Percentiles rank a stretch among this genome's conserved stretches.
Evolutionary conservation across 257 asterid genomes (phyloP).

Genomic region (Ophiorrhiza pumila): DNA sequence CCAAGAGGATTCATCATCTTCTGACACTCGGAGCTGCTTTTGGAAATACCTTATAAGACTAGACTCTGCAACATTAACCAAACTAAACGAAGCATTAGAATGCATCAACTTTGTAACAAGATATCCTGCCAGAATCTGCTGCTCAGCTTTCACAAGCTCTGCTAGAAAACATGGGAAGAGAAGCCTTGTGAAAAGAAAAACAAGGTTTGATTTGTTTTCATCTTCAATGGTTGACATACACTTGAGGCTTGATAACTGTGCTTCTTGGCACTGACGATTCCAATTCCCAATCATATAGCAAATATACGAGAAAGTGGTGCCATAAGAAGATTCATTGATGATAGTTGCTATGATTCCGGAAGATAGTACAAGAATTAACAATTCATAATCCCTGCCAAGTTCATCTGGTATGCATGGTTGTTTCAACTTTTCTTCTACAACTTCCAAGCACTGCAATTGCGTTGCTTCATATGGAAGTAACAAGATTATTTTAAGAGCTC

Average conservation of each 20-base stretch:
- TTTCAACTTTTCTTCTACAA: conserved; percentile 65
- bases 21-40: conserved; percentile 34
- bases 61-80: conserved; percentile 66
- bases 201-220: conserved; percentile 14
- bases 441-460: conserved; percentile 69
- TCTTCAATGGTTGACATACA: conserved; percentile 18
- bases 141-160: conserved; percentile 84
- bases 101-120: conserved; percentile 67
- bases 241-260: conserved; percentile 26
- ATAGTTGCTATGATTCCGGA: conserved; percentile 58
- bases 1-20: conserved; percentile 25
- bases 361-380: conserved; percentile 57
- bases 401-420: conserved; percentile 51
- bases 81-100: conserved; percentile 56
- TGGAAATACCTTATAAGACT: conserved; percentile 59
- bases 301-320: conserved; percentile 61
- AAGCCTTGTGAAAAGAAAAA: conserved; percentile 41
- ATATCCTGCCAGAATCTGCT: conserved; percentile 77
- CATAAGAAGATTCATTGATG: conserved; percentile 48
- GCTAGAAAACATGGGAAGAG: conserved; percentile 70
- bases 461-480: conserved; percentile 55
- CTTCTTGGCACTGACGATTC: conserved; percentile 60
- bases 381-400: conserved; percentile 40
- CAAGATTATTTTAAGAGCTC: conserved; percentile 58
- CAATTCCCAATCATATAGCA: conserved; percentile 77